phyloP scores from a whole-genome alignment of 2,329 filamentous ascomycete genomes.

The Macrophomina pseudophaseolina region DNA sequence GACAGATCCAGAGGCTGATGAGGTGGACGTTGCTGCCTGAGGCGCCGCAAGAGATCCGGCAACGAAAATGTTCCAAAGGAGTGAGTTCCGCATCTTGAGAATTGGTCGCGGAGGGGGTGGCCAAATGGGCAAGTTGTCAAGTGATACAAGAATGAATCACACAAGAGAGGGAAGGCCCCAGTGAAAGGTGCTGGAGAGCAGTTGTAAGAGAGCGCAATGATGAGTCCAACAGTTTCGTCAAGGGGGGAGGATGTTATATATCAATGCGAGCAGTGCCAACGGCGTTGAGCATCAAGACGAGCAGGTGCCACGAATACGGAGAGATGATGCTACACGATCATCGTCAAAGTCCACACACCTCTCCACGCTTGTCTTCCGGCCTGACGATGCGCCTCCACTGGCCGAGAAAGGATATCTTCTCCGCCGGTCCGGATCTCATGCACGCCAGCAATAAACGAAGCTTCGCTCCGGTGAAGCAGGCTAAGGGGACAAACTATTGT shows the following conservation, averaged over 20 bases:
- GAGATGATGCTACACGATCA: neutral
- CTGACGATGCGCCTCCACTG: neutral
- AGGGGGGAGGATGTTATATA: constrained; percentile 3
- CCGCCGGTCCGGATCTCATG: neutral
- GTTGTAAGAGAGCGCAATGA: neutral
- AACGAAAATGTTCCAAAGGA: neutral
- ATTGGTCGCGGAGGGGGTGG: neutral
- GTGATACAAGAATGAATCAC: neutral
- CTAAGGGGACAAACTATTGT: constrained; percentile 3
- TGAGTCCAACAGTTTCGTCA: neutral
- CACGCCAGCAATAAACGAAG: neutral
- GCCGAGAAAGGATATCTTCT: neutral
- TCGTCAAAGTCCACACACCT: neutral
- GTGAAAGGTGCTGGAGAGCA: neutral
- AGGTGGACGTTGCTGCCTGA: constrained; percentile 2
- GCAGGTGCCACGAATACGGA: neutral
- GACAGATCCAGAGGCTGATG: constrained; percentile 16
- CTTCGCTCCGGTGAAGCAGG: neutral
- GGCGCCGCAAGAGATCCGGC: constrained; percentile 5
- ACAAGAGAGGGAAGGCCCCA: neutral
- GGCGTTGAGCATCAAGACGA: neutral
- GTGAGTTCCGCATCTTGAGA: neutral
- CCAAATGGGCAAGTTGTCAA: neutral
- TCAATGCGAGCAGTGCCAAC: neutral
- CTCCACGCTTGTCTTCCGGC: neutral